Evolutionary conservation across 257 asterid species (phyloP).

Genomic region (Paraleonurus japonicus): DNA sequence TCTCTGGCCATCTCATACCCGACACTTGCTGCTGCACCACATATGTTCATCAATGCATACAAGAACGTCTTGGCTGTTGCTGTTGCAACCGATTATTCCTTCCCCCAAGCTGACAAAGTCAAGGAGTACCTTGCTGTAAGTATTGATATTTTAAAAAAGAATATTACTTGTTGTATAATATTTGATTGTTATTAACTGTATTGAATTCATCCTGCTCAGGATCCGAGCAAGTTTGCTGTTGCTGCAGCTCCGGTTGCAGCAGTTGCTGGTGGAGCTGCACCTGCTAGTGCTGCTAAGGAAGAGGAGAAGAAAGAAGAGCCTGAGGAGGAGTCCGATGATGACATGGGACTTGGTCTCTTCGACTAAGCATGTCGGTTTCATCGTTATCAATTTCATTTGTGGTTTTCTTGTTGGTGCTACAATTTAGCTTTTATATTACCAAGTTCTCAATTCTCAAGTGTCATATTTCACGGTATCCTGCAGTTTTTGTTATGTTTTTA

Average conservation of each 20-base stretch:
- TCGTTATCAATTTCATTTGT: neutral
- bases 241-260: conserved; percentile 59
- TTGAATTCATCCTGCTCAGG: conserved; percentile 29
- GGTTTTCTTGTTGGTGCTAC: too few species aligned
- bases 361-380: conserved; percentile 36
- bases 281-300: conserved; percentile 47
- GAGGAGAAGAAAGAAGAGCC: conserved; percentile 83
- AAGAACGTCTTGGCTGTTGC: conserved; percentile 82
- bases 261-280: conserved; percentile 36
- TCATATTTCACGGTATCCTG: neutral
- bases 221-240: conserved; percentile 82
- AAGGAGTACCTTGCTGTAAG: conserved; percentile 80
- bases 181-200: neutral
- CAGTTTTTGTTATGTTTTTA: neutral
- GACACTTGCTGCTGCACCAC: conserved; percentile 86
- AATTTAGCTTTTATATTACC: neutral
- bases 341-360: conserved; percentile 76
- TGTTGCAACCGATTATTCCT: conserved; percentile 71
- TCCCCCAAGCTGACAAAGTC: conserved; percentile 90
- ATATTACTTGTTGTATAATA: neutral
- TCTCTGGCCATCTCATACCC: conserved; percentile 82
- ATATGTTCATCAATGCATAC: conserved; percentile 80
- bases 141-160: too few species aligned
- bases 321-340: conserved; percentile 79
- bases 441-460: neutral